A percentile compares a stretch with the other conserved stretches of the same genome.
Evolutionary conservation across 345 rosid species (phyloP).

Genomic region (Hibiscus mutabilis): DNA sequence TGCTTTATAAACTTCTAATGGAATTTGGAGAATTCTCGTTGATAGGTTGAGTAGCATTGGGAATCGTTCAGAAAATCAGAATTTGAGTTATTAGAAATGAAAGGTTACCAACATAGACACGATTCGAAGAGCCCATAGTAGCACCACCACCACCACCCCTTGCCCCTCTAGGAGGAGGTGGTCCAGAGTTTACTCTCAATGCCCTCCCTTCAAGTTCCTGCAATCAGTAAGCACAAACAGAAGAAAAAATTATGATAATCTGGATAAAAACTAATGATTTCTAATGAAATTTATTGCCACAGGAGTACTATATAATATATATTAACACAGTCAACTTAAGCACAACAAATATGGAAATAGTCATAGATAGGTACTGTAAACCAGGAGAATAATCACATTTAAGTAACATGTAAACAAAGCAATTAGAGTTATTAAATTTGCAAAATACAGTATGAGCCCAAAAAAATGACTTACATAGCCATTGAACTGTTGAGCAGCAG

Average conservation of each 20-base stretch:
- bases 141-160: conserved; percentile 17
- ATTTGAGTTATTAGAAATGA: conserved; percentile 23
- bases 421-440: background rate
- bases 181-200: conserved; percentile 82
- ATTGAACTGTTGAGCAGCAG: conserved; percentile 76
- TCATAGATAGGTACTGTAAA: no score
- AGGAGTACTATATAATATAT: background rate
- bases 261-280: background rate
- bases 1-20: no score
- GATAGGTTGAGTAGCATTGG: no score
- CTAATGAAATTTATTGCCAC: background rate
- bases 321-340: background rate
- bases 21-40: no score
- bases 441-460: background rate
- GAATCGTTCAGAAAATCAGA: no score
- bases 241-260: background rate
- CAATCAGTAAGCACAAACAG: conserved; percentile 10
- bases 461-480: conserved; percentile 64
- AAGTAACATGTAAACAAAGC: background rate
- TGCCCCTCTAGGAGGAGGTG: conserved; percentile 51
- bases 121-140: conserved; percentile 35
- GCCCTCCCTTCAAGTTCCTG: conserved; percentile 90
- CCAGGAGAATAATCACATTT: no score
- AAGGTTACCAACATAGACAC: conserved; percentile 81
- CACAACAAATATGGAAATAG: background rate